Base-by-base conservation (phyloP, 257 asterid species). In the Solanum neorickii region DNA sequence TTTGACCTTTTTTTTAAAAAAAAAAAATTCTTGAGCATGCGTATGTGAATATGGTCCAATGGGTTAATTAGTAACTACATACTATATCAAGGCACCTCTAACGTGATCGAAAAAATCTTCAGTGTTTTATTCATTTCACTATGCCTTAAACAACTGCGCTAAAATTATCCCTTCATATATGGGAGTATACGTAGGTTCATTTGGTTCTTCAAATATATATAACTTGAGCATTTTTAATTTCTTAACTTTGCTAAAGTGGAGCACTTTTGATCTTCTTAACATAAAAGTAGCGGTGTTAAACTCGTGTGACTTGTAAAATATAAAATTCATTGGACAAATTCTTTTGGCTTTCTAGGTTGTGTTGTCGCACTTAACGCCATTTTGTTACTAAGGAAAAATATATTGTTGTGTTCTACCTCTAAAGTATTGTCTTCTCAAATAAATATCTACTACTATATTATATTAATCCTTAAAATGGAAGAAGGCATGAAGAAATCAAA, bases 1-100 rank as follows among this genome's bases (percentile, higher is more conserved):
- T 68, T 88, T 88, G 89, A 87, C 88, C 3, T 86, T 74, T 42
- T 80, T 31, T 9, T n/a, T n/a, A n/a, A n/a, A 33, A 33, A 33
- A 33, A 1, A 3, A 15, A 7, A 27, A 27, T 27, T 60, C 87
- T 60, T 20, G 65, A 82, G 87, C 89, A 88, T 84, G 80, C 41
- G 84, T 77, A 76, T 84, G 80, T n/a, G 75, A 62, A 62, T 62
- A n/a, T 62, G 70, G 70, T 62, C 70, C 70, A 62, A 62, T n/a
- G 33, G 0, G 70, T 62, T 62, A 23, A 62, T 59, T 59, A 60
- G 27, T 23, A 62, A 7, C 2, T 23, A 62, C 31, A 23, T n/a
- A 62, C 3, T 62, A n/a, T 31, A 1, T 1, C 7, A 62, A 62
- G 31, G 70, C 70, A 23, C 31, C 14, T 62, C 31, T 62, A 62